Evolutionary conservation across 805 yeast species (phyloP).

Genomic region (Monosporozyma yasuniensis): DNA sequence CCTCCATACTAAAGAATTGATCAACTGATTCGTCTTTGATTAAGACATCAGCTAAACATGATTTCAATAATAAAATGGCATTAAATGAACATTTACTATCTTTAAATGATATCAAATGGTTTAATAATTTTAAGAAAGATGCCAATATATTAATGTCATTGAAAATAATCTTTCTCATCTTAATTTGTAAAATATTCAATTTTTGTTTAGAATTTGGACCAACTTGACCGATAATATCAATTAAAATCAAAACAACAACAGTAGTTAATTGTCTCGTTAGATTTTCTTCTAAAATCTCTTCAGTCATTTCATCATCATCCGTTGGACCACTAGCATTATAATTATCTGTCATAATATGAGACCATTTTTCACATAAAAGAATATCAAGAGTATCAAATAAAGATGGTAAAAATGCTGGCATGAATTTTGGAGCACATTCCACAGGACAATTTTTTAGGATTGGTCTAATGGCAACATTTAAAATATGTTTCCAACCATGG

Average conservation of each 20-base stretch:
- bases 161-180: conserved; percentile 57
- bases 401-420: conserved; percentile 71
- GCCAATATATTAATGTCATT: conserved; percentile 60
- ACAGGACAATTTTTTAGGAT: conserved; percentile 84
- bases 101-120: conserved; percentile 69
- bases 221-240: conserved; percentile 80
- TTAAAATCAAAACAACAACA: conserved; percentile 75
- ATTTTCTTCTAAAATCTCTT: conserved; percentile 97
- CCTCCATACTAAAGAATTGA: conserved; percentile 40
- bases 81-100: conserved; percentile 92
- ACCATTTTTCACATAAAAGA: conserved; percentile 71
- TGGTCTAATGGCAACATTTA: conserved; percentile 78
- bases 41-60: conserved; percentile 59
- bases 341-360: conserved; percentile 31
- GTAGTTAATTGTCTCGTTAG: conserved; percentile 87
- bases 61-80: conserved; percentile 70
- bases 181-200: conserved; percentile 49
- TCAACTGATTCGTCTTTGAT: conserved; percentile 70
- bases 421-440: conserved; percentile 53
- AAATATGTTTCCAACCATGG: conserved; percentile 96
- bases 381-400: conserved; percentile 65
- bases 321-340: conserved; percentile 44
- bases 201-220: conserved; percentile 36
- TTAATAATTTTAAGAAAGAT: conserved; percentile 64
- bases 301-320: conserved; percentile 79